Conservation (phyloP, 1,284 basidiomycete genomes). For the Boletellus deceptivus region DNA sequence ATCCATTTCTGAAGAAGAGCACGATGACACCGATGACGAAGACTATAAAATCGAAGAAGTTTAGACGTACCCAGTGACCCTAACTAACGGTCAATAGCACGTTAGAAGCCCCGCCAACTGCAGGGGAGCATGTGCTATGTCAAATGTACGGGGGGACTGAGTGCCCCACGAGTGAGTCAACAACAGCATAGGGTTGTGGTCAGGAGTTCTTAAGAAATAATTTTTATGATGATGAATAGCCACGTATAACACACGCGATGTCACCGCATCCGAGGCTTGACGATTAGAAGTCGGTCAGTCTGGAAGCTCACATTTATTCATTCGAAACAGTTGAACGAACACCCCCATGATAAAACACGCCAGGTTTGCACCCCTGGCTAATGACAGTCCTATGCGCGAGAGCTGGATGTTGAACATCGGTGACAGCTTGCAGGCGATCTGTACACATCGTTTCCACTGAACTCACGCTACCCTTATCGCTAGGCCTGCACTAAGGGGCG, state of each 20-base stretch:
- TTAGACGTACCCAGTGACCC: slow-evolving; percentile 28
- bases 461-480: slow-evolving; percentile 20
- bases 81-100: neutral
- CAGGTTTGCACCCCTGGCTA: slow-evolving; percentile 5
- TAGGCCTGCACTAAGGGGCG: slow-evolving; percentile 1
- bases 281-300: slow-evolving; percentile 1
- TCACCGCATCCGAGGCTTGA: slow-evolving; percentile 18
- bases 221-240: slow-evolving; percentile 22
- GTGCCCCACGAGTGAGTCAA: slow-evolving; percentile 23
- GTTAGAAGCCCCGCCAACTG: neutral
- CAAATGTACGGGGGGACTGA: slow-evolving; percentile 4
- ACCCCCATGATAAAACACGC: slow-evolving; percentile 1
- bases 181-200: slow-evolving; percentile 13
- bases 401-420: slow-evolving; percentile 2
- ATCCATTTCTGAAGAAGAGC: slow-evolving; percentile 25
- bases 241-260: slow-evolving; percentile 17
- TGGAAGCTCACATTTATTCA: slow-evolving; percentile 1
- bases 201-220: slow-evolving; percentile 21
- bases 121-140: slow-evolving; percentile 1
- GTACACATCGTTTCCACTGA: slow-evolving; percentile 7
- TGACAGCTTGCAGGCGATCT: slow-evolving; percentile 1
- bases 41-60: slow-evolving; percentile 57
- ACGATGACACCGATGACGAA: slow-evolving; percentile 43
- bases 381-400: neutral
- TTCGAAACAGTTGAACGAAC: slow-evolving; percentile 1